Evolutionary conservation across 148 eudicot genomes (phyloP).

Genomic region (Arctostaphylos glauca): DNA sequence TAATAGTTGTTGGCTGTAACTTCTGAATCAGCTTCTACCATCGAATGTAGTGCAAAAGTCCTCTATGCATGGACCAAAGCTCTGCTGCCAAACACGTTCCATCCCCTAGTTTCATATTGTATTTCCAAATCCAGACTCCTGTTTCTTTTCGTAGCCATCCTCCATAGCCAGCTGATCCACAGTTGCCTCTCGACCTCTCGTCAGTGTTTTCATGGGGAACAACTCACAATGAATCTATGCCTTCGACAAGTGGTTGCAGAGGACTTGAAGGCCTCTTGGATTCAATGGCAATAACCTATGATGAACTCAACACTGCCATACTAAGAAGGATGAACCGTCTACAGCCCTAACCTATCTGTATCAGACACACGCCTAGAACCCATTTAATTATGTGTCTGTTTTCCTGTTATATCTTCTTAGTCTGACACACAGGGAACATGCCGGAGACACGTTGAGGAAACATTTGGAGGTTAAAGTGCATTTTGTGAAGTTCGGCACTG

Average conservation of each 20-base stretch:
- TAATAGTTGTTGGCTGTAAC: background rate
- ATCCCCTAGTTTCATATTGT: background rate
- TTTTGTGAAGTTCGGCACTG: background rate
- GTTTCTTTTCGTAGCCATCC: background rate
- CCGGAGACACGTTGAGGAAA: background rate
- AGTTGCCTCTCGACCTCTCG: background rate
- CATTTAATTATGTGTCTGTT: background rate
- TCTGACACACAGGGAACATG: too few relatives aligned
- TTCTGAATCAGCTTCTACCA: background rate
- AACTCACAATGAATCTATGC: background rate
- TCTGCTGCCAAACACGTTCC: background rate
- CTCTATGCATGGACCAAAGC: background rate
- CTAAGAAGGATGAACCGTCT: background rate
- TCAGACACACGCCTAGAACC: background rate
- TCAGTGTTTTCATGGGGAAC: background rate
- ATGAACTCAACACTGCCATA: background rate
- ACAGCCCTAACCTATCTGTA: background rate
- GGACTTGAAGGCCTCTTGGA: background rate
- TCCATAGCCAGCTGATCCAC: background rate
- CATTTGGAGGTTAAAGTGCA: constrained; percentile 2
- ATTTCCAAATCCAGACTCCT: background rate
- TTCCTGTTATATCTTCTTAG: background rate
- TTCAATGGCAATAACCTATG: background rate
- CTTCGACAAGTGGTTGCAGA: background rate
- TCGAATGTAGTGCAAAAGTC: background rate